Percentiles rank a stretch among this genome's conserved stretches.
phyloP scores from a whole-genome alignment of 331 rosid species.

The Acacia concinna region DNA sequence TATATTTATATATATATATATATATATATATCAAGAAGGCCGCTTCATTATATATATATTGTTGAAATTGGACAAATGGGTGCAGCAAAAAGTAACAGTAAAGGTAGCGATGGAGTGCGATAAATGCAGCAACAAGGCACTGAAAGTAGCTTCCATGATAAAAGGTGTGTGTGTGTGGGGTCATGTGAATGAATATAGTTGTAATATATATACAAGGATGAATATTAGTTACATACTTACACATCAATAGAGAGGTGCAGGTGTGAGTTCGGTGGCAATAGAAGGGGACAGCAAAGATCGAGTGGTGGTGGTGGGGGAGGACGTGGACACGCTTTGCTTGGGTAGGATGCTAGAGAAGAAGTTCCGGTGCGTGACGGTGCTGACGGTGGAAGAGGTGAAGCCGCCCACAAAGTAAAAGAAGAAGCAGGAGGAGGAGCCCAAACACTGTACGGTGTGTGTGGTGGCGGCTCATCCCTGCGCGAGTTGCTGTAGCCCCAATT shows the following conservation, averaged over 20 bases:
- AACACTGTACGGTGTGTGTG: not conserved
- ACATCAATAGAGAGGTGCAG: not conserved
- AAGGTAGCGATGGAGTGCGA: conserved; percentile 41
- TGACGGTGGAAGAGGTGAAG: conserved; percentile 35
- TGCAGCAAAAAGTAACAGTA: conserved; percentile 44
- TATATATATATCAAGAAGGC: not conserved
- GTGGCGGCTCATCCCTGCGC: not conserved
- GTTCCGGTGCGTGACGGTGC: conserved; percentile 21
- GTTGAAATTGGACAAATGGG: not conserved
- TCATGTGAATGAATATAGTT: not conserved
- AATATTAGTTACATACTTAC: not conserved
- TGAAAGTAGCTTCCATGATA: conserved; percentile 35
- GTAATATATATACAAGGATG: not conserved
- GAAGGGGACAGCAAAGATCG: conserved; percentile 34
- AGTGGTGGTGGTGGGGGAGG: conserved; percentile 24
- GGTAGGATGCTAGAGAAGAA: conserved; percentile 31
- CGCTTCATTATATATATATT: too few relatives aligned
- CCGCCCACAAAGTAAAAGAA: not conserved
- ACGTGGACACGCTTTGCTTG: conserved; percentile 32
- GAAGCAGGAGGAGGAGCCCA: too few relatives aligned
- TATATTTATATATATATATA: too few relatives aligned
- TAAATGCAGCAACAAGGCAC: conserved; percentile 45
- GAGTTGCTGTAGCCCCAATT: not conserved
- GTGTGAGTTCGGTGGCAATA: conserved; percentile 42
- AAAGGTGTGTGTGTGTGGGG: conserved; percentile 10